These are phyloP conservation scores for Scheffersomyces cryptocercus DNA, from an alignment of 1,139 yeast genomes.

Conservation along the genomic window DNA sequence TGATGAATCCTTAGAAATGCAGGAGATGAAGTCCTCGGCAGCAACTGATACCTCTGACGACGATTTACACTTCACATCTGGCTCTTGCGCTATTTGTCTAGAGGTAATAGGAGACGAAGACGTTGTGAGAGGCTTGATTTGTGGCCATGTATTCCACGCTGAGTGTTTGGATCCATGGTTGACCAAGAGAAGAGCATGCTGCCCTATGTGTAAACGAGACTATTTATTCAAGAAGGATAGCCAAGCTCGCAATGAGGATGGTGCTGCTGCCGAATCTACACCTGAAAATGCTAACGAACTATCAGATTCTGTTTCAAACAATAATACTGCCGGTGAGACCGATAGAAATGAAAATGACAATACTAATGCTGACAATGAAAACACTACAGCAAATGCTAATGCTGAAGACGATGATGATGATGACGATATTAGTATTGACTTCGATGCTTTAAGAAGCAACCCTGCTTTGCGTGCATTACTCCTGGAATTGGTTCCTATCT, in stretches of 20 bases:
- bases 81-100: constrained; percentile 80
- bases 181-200: constrained; percentile 71
- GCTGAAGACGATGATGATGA: constrained; percentile 21
- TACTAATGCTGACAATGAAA: constrained; percentile 9
- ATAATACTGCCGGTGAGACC: constrained; percentile 10
- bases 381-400: constrained; percentile 9
- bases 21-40: constrained; percentile 1
- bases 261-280: background rate
- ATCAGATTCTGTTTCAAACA: constrained; percentile 12
- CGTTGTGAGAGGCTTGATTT: constrained; percentile 67
- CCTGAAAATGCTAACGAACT: constrained; percentile 1
- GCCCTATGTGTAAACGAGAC: constrained; percentile 84
- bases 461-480: constrained; percentile 41
- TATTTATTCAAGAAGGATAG: constrained; percentile 42
- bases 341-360: constrained; percentile 5
- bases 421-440: constrained; percentile 34
- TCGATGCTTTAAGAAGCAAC: constrained; percentile 42
- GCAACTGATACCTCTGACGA: constrained; percentile 4
- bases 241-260: background rate
- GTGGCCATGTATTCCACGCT: constrained; percentile 85
- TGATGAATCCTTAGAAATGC: constrained; percentile 4
- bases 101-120: constrained; percentile 66
- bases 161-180: constrained; percentile 86
- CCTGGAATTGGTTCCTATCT: constrained; percentile 41
- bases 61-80: constrained; percentile 61